A percentile compares a stretch with the other conserved stretches of the same genome.
phyloP scores from a whole-genome alignment of 257 asterid genomes.

The Scutellaria baicalensis region DNA sequence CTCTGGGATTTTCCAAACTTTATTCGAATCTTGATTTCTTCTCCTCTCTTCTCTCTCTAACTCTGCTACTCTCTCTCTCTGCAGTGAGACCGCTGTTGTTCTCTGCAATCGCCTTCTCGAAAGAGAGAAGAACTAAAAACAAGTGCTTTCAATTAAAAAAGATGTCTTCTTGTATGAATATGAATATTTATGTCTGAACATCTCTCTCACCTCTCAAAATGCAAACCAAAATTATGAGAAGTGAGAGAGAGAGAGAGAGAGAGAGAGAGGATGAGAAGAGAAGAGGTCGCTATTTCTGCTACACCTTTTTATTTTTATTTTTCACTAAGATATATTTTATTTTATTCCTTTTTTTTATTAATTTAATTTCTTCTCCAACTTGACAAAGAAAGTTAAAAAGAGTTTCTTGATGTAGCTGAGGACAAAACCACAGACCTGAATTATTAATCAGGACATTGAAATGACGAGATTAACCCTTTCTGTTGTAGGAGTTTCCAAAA shows the following conservation, averaged over 20 bases:
- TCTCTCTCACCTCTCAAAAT: conserved; percentile 10
- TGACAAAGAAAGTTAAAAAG: conserved; percentile 35
- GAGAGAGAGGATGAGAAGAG: conserved; percentile 5
- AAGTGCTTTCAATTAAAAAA: conserved; percentile 18
- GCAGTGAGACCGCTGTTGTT: conserved; percentile 41
- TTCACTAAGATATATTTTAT: conserved; percentile 9
- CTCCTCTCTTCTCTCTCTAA: conserved; percentile 20
- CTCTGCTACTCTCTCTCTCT: conserved; percentile 34
- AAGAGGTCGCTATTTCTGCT: conserved; percentile 51
- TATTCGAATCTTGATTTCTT: conserved; percentile 9
- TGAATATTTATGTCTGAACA: conserved; percentile 21
- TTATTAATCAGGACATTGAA: conserved; percentile 20
- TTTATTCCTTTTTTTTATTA: not conserved
- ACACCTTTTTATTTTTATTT: conserved; percentile 25
- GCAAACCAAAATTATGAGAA: conserved; percentile 23
- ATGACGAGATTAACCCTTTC: conserved; percentile 32
- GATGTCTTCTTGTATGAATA: conserved; percentile 25
- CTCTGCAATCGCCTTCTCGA: conserved; percentile 75
- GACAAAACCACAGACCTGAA: conserved; percentile 42
- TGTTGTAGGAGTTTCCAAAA: not conserved
- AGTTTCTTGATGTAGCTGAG: conserved; percentile 34
- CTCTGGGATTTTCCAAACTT: conserved; percentile 40
- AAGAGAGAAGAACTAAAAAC: conserved; percentile 37
- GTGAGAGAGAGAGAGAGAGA: conserved; percentile 22
- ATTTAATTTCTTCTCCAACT: conserved; percentile 22